Evolutionary conservation across 2,329 filamentous ascomycete species (phyloP), one percentile per base, ranked within the genome.

Genomic region (Phoma herbarum): DNA sequence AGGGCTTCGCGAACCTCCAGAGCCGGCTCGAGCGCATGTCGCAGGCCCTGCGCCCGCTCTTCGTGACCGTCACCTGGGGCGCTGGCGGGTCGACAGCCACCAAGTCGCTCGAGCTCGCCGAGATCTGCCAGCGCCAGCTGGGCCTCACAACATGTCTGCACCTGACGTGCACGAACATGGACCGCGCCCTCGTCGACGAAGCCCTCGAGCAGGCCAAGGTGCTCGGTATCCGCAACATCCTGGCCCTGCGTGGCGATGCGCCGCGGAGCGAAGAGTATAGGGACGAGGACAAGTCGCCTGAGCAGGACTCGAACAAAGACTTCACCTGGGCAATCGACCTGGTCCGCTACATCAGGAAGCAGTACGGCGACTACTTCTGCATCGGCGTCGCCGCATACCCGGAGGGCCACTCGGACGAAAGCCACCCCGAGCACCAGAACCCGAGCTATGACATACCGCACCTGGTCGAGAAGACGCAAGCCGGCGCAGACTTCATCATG

Each of bases 91-190:
- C 91, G 64, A 99, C 95, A 0, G 90, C 93, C 4, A 86, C 86
- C 57, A 97, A 97, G 80, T 96, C 92, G 29, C 87, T 99, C 60
- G 93, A 97, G 78, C 85, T 99, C 63, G 95, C 95, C 44, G 94
- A 98, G 80, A 87, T 98, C 70, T 97, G 93, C 78, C 95, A 98
- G 81, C 86, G 93, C 61, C 92, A 97, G 79, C 81, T 98, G 54
- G 91, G 91, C 59, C 84, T 99, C 59, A 98, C 95, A 41, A 99
- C 95, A 61, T 97, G 95, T 77, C 83, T 99, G 65, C 95, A 99
- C 77, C 82, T 99, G 66, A 99, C 95, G 2, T 99, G 95, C 79
- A 99, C 95, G 54, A 98, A 99, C 77, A 98, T 98, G 94, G 95
- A 90, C 75, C 87, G 89, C 66, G 85, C 85, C 49, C 80, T 96